A percentile compares a stretch with the other conserved stretches of the same genome.
Evolutionary conservation across 148 eudicot species (phyloP).

Genomic region (Amaranthus hypochondriacus): DNA sequence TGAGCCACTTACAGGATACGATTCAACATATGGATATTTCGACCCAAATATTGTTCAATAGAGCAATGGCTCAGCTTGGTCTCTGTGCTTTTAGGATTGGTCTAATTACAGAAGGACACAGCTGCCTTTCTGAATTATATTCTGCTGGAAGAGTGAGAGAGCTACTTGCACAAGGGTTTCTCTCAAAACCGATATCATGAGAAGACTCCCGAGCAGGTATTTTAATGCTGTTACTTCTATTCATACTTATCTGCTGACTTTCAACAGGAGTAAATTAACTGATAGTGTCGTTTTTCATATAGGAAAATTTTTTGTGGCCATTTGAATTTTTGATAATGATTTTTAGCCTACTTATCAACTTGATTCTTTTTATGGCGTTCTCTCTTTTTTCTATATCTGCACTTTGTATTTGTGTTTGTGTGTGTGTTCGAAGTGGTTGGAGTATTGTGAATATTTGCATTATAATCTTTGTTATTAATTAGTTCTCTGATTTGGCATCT

Average conservation of each 20-base stretch:
- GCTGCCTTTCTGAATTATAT: constrained; percentile 78
- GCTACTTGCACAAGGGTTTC: constrained; percentile 84
- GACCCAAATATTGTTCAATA: constrained; percentile 77
- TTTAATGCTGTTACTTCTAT: not conserved
- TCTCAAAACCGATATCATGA: constrained; percentile 89
- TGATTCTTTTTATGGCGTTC: too few species aligned
- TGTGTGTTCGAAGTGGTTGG: too few species aligned
- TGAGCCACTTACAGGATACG: constrained; percentile 94
- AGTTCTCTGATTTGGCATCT: too few species aligned
- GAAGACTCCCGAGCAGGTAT: constrained; percentile 89
- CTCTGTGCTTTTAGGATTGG: constrained; percentile 80
- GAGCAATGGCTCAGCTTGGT: constrained; percentile 94
- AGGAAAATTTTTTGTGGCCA: not conserved
- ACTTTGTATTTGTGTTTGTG: too few species aligned
- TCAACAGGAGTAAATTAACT: too few species aligned
- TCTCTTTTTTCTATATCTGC: too few species aligned
- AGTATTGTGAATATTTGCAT: too few species aligned
- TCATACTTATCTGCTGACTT: not conserved
- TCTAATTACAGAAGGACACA: constrained; percentile 68
- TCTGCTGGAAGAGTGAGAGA: constrained; percentile 94
- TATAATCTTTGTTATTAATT: too few species aligned
- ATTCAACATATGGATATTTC: constrained; percentile 80
- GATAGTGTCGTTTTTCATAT: not conserved
- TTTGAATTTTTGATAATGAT: not conserved
- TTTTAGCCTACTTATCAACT: not conserved